Percentiles rank a stretch among this genome's conserved stretches.
Evolutionary conservation across 805 yeast genomes (phyloP).

Genomic region (Nakazawaea peltata): DNA sequence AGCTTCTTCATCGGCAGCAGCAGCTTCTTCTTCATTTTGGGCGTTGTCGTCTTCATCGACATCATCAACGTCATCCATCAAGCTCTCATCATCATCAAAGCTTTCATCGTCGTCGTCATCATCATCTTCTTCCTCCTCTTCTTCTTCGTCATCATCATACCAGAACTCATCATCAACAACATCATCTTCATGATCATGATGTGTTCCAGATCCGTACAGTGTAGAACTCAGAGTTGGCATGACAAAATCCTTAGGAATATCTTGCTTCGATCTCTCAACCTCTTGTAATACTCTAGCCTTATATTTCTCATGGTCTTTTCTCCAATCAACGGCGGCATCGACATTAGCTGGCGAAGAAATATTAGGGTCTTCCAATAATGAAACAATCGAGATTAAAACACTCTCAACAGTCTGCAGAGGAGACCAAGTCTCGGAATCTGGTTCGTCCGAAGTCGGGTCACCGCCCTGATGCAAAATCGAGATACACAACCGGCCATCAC

Average conservation of each 20-base stretch:
- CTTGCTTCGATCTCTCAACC: conserved; percentile 75
- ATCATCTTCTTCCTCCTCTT: conserved; percentile 11
- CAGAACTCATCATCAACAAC: conserved; percentile 24
- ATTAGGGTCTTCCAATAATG: conserved; percentile 90
- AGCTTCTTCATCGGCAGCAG: too few species aligned
- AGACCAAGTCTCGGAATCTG: conserved; percentile 90
- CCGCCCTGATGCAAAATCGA: conserved; percentile 90
- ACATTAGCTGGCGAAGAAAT: conserved; percentile 91
- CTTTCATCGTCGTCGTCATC: conserved; percentile 18
- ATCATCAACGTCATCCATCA: conserved; percentile 9
- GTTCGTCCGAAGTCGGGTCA: conserved; percentile 84
- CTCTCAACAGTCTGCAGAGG: conserved; percentile 91
- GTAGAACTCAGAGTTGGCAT: conserved; percentile 63
- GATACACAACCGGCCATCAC: conserved; percentile 89
- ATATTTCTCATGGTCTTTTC: conserved; percentile 74
- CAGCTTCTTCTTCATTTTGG: conserved; percentile 11
- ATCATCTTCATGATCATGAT: conserved; percentile 14
- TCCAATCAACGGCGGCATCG: conserved; percentile 88
- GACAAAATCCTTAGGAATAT: conserved; percentile 79
- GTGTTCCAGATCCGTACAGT: conserved; percentile 34
- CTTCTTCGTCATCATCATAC: conserved; percentile 23
- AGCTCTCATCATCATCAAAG: conserved; percentile 13
- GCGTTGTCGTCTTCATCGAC: conserved; percentile 20
- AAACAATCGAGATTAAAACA: conserved; percentile 82
- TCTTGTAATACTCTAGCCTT: conserved; percentile 69